These are phyloP conservation scores for Aspergillus vadensis DNA, from an alignment of 2,329 filamentous ascomycete genomes.

Conservation along the genomic window DNA sequence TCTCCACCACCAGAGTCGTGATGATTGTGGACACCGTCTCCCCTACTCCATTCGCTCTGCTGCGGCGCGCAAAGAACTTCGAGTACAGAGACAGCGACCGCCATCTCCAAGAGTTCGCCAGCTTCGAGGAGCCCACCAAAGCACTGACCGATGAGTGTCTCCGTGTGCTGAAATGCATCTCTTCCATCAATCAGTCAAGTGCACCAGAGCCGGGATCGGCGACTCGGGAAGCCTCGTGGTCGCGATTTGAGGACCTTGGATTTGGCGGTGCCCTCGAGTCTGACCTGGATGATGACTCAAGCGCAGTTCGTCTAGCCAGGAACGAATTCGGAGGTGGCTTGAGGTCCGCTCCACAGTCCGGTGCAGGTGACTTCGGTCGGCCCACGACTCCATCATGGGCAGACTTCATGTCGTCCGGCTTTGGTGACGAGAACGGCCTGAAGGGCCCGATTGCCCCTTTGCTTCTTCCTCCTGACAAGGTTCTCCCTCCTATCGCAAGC, in stretches of 20 bases:
- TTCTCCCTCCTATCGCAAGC: conserved; percentile 77
- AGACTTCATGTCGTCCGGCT: conserved; percentile 93
- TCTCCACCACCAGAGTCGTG: conserved; percentile 81
- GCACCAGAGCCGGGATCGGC: conserved; percentile 70
- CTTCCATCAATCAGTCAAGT: conserved; percentile 82
- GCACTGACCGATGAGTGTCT: conserved; percentile 92
- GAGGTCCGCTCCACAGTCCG: conserved; percentile 67
- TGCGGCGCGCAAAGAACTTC: conserved; percentile 90
- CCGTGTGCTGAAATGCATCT: conserved; percentile 85
- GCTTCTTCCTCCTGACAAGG: conserved; percentile 86
- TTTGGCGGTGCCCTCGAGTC: conserved; percentile 76
- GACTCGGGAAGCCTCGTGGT: conserved; percentile 89
- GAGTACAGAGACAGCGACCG: conserved; percentile 88
- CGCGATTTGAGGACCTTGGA: conserved; percentile 91
- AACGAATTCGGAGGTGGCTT: conserved; percentile 54
- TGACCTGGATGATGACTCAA: conserved; percentile 63
- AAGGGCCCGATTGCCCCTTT: conserved; percentile 63
- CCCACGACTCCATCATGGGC: conserved; percentile 98
- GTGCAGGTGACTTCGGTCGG: conserved; percentile 67
- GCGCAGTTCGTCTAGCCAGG: conserved; percentile 32
- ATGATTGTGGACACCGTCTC: conserved; percentile 98
- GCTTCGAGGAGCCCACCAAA: conserved; percentile 83
- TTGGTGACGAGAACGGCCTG: conserved; percentile 74
- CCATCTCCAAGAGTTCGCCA: conserved; percentile 81
- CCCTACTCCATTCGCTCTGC: conserved; percentile 85